Conservation (phyloP, 805 yeast genomes). For the Sugiyamaella mastotermitis region DNA sequence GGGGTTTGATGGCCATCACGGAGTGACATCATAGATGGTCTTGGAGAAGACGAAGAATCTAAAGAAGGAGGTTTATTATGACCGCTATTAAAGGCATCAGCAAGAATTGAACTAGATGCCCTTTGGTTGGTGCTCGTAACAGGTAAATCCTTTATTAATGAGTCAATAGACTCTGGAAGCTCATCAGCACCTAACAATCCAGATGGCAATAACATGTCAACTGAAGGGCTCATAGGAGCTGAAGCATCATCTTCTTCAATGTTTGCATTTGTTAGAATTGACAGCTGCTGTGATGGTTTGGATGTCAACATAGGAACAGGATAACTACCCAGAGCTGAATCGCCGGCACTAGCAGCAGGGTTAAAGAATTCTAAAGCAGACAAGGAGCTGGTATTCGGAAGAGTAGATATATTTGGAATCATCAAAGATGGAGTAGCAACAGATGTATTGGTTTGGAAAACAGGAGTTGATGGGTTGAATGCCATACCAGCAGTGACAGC, state of each 20-base stretch:
- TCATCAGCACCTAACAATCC: constrained; percentile 27
- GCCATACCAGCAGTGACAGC: too few species aligned
- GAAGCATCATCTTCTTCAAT: constrained; percentile 17
- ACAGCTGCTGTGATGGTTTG: constrained; percentile 2
- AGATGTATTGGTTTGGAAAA: too few species aligned
- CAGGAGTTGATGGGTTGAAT: background rate
- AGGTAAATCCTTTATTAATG: constrained; percentile 14
- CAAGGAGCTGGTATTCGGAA: background rate
- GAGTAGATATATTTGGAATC: background rate
- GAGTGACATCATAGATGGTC: constrained; percentile 15
- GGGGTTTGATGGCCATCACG: constrained; percentile 3
- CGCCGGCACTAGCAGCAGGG: background rate
- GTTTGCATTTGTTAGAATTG: background rate
- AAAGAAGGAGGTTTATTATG: constrained; percentile 9
- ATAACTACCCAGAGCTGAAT: background rate
- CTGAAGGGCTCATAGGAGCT: constrained; percentile 31
- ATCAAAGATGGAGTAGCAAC: background rate
- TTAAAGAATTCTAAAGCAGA: background rate
- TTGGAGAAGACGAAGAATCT: constrained; percentile 15
- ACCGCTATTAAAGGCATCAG: constrained; percentile 10
- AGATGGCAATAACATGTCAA: constrained; percentile 34
- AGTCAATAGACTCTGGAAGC: constrained; percentile 19
- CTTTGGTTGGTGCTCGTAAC: constrained; percentile 6
- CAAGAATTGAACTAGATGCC: constrained; percentile 14
- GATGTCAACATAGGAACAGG: background rate